A percentile compares a stretch with the other conserved stretches of the same genome.
phyloP scores from a whole-genome alignment of 768 basidiomycete species.

The Pholiota molesta region DNA sequence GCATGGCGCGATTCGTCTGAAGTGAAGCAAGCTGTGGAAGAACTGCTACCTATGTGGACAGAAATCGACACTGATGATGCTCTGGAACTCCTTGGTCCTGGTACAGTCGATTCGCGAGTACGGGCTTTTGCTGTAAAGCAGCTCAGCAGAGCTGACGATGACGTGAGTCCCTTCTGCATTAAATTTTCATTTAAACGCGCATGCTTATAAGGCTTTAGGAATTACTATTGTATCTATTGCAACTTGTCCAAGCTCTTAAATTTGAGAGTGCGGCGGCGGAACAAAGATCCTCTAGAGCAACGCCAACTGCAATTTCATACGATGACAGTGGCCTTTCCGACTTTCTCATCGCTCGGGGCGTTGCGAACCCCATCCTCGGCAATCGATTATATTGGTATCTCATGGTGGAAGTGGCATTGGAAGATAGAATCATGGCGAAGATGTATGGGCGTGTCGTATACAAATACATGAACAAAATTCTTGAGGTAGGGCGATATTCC shows the following conservation, averaged over 20 bases:
- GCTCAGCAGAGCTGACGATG: conserved; percentile 90
- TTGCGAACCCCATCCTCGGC: conserved; percentile 81
- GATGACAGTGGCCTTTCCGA: conserved; percentile 93
- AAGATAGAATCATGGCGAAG: conserved; percentile 84
- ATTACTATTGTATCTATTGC: conserved; percentile 86
- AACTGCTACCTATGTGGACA: conserved; percentile 93
- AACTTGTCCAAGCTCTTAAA: conserved; percentile 96
- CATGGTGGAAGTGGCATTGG: conserved; percentile 91
- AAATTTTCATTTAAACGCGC: not conserved
- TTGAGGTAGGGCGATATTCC: conserved; percentile 61
- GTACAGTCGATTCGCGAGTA: conserved; percentile 88
- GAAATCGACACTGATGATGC: conserved; percentile 98
- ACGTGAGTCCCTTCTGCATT: conserved; percentile 52
- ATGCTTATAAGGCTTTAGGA: conserved; percentile 57
- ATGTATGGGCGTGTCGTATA: conserved; percentile 93
- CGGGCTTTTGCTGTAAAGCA: conserved; percentile 93
- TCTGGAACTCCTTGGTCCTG: conserved; percentile 89
- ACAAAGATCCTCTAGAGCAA: conserved; percentile 73
- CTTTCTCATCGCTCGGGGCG: conserved; percentile 86
- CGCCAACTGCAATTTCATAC: conserved; percentile 76
- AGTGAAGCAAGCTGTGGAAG: conserved; percentile 97
- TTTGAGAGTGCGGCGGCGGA: conserved; percentile 87
- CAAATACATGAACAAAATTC: conserved; percentile 86
- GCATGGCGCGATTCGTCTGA: conserved; percentile 97
- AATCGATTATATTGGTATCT: conserved; percentile 97